Percentiles rank a stretch among this genome's conserved stretches.
Evolutionary conservation across 306 rosid species (phyloP).

Genomic region (Begonia fuchsioides): DNA sequence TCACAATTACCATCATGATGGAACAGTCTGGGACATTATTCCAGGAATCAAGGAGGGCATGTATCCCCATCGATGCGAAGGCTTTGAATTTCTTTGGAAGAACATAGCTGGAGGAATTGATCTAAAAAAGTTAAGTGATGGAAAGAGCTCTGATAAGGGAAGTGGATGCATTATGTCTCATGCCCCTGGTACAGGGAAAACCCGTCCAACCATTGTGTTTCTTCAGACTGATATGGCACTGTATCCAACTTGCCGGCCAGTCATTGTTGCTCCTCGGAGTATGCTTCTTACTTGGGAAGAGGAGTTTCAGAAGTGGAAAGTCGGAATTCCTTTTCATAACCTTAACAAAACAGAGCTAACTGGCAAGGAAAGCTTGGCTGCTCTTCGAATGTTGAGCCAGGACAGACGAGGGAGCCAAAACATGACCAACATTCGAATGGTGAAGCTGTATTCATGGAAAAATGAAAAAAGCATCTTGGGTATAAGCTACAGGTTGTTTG

Average conservation of each 20-base stretch:
- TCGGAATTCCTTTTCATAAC: constrained; percentile 53
- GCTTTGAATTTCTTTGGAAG: constrained; percentile 63
- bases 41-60: constrained; percentile 29
- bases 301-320: constrained; percentile 55
- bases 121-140: constrained; percentile 19
- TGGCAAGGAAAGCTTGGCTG: constrained; percentile 19
- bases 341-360: constrained; percentile 26
- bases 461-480: constrained; percentile 38
- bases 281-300: constrained; percentile 76
- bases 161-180: constrained; percentile 65
- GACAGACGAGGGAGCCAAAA: background rate
- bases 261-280: constrained; percentile 49
- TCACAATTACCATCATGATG: constrained; percentile 9
- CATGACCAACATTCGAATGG: constrained; percentile 6
- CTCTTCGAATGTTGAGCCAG: constrained; percentile 3
- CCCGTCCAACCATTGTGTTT: constrained; percentile 47
- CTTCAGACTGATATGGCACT: constrained; percentile 34
- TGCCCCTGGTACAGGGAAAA: constrained; percentile 81
- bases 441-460: constrained; percentile 42
- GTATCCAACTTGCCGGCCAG: constrained; percentile 31
- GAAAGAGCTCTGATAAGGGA: constrained; percentile 15
- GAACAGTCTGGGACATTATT: constrained; percentile 58
- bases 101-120: constrained; percentile 49
- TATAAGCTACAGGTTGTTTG: constrained; percentile 36
- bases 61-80: constrained; percentile 53